Evolutionary conservation across 176 grass and related monocot species (phyloP).

Genomic region (Eleusine coracana): DNA sequence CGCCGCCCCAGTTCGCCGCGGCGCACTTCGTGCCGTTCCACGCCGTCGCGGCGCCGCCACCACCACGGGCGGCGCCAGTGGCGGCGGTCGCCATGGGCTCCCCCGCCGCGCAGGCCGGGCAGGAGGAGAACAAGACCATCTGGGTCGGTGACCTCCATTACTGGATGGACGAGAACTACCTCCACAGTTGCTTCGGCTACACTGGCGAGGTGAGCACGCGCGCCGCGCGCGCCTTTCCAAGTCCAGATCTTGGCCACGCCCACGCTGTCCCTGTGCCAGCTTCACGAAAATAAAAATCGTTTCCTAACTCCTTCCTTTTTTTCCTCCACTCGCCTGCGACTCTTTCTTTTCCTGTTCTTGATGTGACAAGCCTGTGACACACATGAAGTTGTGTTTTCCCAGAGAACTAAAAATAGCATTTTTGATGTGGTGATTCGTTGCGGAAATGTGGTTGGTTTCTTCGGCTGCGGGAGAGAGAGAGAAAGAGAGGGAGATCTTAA

Average conservation of each 20-base stretch:
- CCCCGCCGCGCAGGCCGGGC: constrained; percentile 44
- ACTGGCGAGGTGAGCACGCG: constrained; percentile 82
- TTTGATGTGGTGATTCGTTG: constrained; percentile 19
- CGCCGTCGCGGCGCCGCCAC: constrained; percentile 48
- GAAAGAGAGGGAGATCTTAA: constrained; percentile 17
- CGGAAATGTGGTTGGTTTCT: constrained; percentile 33
- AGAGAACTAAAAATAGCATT: constrained; percentile 34
- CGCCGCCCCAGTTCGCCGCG: constrained; percentile 71
- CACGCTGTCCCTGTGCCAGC: background rate
- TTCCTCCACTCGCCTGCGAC: background rate
- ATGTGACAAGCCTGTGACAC: constrained; percentile 45
- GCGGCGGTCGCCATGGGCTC: constrained; percentile 33
- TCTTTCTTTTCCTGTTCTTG: constrained; percentile 40
- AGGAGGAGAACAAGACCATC: constrained; percentile 95
- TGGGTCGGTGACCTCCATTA: constrained; percentile 99
- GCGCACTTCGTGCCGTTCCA: constrained; percentile 85
- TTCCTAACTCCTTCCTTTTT: constrained; percentile 3
- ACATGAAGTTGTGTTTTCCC: constrained; percentile 1
- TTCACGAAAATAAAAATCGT: constrained; percentile 21
- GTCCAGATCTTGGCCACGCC: constrained; percentile 46
- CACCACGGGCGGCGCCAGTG: constrained; percentile 19
- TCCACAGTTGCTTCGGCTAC: constrained; percentile 88
- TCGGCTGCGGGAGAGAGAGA: constrained; percentile 21
- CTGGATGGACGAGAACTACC: constrained; percentile 99
- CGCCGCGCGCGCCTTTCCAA: background rate